Base-by-base conservation (phyloP, 108 stramenopile genomes). In the Chaetoceros tenuissimus region DNA sequence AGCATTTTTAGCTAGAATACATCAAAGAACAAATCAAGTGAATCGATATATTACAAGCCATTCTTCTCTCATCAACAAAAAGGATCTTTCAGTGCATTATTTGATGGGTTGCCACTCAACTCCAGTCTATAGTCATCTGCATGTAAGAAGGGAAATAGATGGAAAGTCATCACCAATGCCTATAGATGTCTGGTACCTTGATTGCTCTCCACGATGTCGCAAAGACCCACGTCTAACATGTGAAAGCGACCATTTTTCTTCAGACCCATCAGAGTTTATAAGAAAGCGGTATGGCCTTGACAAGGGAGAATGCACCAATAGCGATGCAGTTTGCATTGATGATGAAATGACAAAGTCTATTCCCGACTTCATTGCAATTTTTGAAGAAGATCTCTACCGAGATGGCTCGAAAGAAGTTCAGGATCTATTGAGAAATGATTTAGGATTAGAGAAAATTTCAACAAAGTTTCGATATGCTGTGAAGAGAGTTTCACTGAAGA, bases 31-130 rank as follows among this genome's bases (percentile, higher is more conserved):
- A 25, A 78, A 89, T 52, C 67, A 72, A 18, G 73, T 80, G 24
- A 84, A 82, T 66, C 63, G 53, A 55, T 57, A 63, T 31, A 72
- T 88, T 80, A 53, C 25, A 48, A 52, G 1, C 24, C 48, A 29
- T 51, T 56, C 24, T 47, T 29, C 18, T 8, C 13, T 5, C 23
- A 1, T 55, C 13, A 22, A 19, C 20, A 43, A 48, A 28, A 31
- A 29, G 40, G 46, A 20, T 3, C 72, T 62, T 52, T 57, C 60
- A 24, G 55, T 89, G 16, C 82, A 89, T 58, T 92, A 81, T 56
- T 56, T 87, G 52, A 83, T 87, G 68, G 84, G 83, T 0, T 93
- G 92, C 53, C 87, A 93, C 67, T 85, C 92, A 5, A 74, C 84
- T 2, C 92, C 92, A 24, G 49, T 85, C n/a, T 68, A 85, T 22